Conservation (phyloP, 257 asterid species). For the Fraxinus cuspidata region DNA sequence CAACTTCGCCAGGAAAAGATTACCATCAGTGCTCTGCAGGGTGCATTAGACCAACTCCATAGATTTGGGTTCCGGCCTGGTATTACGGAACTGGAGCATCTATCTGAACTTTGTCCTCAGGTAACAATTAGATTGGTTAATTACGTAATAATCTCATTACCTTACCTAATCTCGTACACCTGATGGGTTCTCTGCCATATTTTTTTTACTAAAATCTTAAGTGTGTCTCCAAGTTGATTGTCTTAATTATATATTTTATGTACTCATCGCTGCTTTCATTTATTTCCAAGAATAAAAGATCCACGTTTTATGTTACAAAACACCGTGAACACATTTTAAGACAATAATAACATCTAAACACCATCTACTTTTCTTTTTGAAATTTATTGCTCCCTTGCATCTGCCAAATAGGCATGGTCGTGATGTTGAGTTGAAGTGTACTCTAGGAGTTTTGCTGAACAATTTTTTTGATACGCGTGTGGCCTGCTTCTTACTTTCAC, state of each 20-base stretch:
- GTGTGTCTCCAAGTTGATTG: background rate
- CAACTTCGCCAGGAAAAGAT: conserved; percentile 50
- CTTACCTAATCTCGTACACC: background rate
- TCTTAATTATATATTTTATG: conserved; percentile 7
- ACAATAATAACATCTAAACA: background rate
- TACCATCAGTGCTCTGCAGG: conserved; percentile 39
- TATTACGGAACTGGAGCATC: conserved; percentile 57
- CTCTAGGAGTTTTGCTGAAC: background rate
- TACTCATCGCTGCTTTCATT: conserved; percentile 2
- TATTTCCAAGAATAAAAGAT: background rate
- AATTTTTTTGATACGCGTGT: background rate
- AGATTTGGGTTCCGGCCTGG: conserved; percentile 49
- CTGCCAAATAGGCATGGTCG: background rate
- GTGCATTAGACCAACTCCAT: conserved; percentile 49
- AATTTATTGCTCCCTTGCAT: background rate
- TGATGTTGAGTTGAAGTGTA: background rate
- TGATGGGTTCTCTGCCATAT: background rate
- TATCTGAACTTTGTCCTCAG: conserved; percentile 74
- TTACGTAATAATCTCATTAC: conserved; percentile 14
- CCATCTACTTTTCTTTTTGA: background rate
- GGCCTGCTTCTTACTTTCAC: background rate
- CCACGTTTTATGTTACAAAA: background rate
- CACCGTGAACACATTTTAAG: background rate
- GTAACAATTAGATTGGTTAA: conserved; percentile 37
- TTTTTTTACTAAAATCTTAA: background rate